phyloP scores from a whole-genome alignment of 768 basidiomycete genomes.

The Phylloporus sp. region DNA sequence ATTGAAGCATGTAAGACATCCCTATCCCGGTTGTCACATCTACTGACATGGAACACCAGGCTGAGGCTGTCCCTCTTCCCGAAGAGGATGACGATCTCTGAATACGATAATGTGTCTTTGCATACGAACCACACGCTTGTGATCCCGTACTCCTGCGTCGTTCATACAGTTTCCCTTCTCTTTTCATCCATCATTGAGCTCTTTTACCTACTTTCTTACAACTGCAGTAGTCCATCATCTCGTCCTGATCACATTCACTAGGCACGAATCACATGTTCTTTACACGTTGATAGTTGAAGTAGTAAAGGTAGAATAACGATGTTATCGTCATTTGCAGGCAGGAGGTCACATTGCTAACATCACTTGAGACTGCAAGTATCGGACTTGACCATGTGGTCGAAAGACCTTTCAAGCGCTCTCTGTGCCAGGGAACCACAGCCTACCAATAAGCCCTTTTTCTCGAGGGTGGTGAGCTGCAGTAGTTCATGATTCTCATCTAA shows the following conservation, averaged over 20 bases:
- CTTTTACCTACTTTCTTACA: slow-evolving; percentile 19
- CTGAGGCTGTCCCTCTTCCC: slow-evolving; percentile 89
- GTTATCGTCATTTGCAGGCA: no score
- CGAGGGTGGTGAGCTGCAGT: slow-evolving; percentile 21
- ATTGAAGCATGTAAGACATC: slow-evolving; percentile 54
- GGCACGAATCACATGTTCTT: slow-evolving; percentile 18
- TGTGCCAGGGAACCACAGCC: slow-evolving; percentile 6
- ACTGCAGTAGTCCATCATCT: slow-evolving; percentile 24
- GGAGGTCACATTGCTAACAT: not conserved
- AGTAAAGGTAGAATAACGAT: slow-evolving; percentile 1
- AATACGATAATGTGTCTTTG: slow-evolving; percentile 19
- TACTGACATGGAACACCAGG: slow-evolving; percentile 41
- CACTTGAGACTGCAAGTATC: not conserved
- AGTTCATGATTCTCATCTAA: slow-evolving; percentile 8
- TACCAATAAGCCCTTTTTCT: slow-evolving; percentile 16
- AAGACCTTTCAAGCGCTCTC: slow-evolving; percentile 1
- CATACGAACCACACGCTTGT: slow-evolving; percentile 19
- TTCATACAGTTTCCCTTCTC: slow-evolving; percentile 12
- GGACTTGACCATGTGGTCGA: not conserved
- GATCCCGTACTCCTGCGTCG: slow-evolving; percentile 19
- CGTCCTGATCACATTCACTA: slow-evolving; percentile 22
- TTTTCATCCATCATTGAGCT: slow-evolving; percentile 16
- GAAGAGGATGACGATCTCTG: slow-evolving; percentile 94
- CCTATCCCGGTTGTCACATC: not conserved
- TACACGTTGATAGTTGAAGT: slow-evolving; percentile 1